A percentile compares a stretch with the other conserved stretches of the same genome.
These are phyloP conservation scores for Solanum gracilifrons DNA, from an alignment of 257 asterid species.

Conservation along the genomic window DNA sequence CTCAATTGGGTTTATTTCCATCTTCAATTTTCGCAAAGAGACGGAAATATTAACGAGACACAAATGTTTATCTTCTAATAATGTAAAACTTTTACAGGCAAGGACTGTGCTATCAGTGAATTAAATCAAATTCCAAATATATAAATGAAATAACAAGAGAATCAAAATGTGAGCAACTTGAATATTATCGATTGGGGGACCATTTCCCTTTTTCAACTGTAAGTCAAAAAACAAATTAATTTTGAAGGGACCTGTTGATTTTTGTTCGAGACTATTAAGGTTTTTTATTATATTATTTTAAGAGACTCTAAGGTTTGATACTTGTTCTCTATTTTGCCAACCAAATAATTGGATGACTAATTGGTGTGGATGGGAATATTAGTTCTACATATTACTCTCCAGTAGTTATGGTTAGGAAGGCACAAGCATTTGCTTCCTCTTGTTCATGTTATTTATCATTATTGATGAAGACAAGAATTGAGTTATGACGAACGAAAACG, in stretches of 20 bases:
- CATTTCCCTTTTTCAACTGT: background rate
- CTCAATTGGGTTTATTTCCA: no score
- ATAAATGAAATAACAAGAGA: background rate
- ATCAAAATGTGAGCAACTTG: background rate
- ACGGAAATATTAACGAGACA: background rate
- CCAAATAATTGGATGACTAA: background rate
- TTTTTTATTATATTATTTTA: background rate
- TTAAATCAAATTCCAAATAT: background rate
- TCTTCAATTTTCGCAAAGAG: no score
- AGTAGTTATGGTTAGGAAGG: background rate
- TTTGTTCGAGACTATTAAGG: background rate
- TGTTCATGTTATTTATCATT: background rate
- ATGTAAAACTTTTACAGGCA: background rate
- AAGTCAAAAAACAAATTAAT: background rate
- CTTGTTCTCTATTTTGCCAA: background rate
- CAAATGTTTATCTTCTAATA: background rate
- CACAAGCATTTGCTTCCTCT: background rate
- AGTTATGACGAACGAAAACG: background rate
- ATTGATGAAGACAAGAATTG: background rate
- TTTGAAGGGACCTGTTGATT: background rate
- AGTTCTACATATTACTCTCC: background rate
- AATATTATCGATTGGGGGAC: background rate
- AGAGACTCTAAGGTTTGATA: background rate
- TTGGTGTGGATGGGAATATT: background rate
- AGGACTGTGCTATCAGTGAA: background rate